phyloP scores from a whole-genome alignment of 2,329 filamentous ascomycete species.

The Fusarium goolgardi region DNA sequence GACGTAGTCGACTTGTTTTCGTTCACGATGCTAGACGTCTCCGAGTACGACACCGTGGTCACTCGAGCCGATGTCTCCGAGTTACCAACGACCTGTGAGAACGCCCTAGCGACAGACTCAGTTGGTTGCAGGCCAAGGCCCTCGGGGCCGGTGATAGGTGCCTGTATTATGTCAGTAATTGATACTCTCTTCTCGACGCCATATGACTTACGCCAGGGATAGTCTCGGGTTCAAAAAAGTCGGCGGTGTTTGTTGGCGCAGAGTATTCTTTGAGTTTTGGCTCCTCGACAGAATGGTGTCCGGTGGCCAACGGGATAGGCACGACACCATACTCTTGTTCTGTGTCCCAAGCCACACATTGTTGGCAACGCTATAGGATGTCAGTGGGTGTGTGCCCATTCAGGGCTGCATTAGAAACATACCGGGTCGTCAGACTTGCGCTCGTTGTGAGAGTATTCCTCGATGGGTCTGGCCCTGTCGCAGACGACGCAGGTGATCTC shows the following conservation, averaged over 20 bases:
- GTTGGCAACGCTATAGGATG: conserved; percentile 48
- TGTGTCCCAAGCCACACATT: conserved; percentile 52
- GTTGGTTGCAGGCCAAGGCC: conserved; percentile 40
- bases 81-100: background rate
- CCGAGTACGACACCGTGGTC: background rate
- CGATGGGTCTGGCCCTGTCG: conserved; percentile 41
- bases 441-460: conserved; percentile 49
- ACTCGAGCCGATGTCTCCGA: background rate
- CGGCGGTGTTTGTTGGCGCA: conserved; percentile 24
- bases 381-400: conserved; percentile 8
- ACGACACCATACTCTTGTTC: conserved; percentile 52
- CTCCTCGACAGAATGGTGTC: conserved; percentile 52
- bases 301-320: conserved; percentile 49
- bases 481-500: conserved; percentile 52
- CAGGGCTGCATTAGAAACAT: conserved; percentile 19
- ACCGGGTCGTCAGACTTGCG: conserved; percentile 48
- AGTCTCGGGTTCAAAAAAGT: conserved; percentile 46
- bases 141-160: conserved; percentile 43
- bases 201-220: conserved; percentile 34
- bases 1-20: conserved; percentile 21
- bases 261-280: conserved; percentile 23
- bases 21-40: conserved; percentile 24
- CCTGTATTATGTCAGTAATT: conserved; percentile 39
- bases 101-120: background rate
- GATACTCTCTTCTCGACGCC: background rate